These are phyloP conservation scores for Kingdonia uniflora DNA, from an alignment of 164 flowering plant genomes.

Conservation along the genomic window DNA sequence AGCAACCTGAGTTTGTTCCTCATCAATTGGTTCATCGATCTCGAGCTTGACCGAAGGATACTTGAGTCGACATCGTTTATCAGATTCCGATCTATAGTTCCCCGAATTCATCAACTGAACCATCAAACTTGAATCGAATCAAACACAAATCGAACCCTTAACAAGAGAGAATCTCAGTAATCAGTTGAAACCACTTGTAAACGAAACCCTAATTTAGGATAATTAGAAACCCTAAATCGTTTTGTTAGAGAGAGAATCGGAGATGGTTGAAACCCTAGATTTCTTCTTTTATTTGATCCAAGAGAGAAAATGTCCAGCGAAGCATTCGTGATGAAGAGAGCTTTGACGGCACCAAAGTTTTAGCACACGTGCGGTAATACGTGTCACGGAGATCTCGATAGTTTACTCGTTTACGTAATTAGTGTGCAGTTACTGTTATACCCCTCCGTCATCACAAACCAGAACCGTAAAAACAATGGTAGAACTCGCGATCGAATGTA, in stretches of 20 bases:
- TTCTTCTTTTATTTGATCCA: neutral
- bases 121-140: conserved; percentile 21
- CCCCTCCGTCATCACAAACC: neutral
- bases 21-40: conserved; percentile 45
- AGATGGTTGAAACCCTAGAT: conserved; percentile 8
- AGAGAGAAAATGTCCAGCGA: neutral
- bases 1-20: conserved; percentile 34
- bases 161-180: no score
- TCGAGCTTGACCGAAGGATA: conserved; percentile 47
- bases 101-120: conserved; percentile 50
- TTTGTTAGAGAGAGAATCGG: neutral
- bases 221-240: neutral
- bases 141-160: neutral
- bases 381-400: no score
- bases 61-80: conserved; percentile 17
- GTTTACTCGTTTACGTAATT: no score
- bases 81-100: conserved; percentile 26
- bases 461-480: neutral
- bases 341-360: conserved; percentile 10
- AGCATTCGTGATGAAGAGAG: neutral
- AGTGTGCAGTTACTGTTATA: neutral
- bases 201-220: neutral
- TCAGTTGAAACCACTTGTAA: no score
- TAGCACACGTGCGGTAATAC: conserved; percentile 6
- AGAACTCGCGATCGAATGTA: neutral